Conservation (phyloP, 1,284 basidiomycete genomes). For the Vanrija sp. region DNA sequence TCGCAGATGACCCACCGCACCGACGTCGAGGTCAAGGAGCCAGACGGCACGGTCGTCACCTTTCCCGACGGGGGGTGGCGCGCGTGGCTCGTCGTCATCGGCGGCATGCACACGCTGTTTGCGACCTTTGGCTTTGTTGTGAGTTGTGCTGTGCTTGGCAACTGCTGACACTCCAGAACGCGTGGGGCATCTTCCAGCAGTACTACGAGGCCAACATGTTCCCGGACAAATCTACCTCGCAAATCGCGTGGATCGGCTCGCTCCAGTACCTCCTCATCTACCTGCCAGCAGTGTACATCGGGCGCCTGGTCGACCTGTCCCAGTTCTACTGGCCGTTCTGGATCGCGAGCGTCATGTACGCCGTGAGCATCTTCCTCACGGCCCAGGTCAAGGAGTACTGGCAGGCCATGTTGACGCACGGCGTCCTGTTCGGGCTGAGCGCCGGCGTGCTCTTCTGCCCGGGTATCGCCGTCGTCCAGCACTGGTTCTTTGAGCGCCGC, state of each 20-base stretch:
- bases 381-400: constrained; percentile 57
- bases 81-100: constrained; percentile 22
- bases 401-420: constrained; percentile 42
- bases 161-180: constrained; percentile 15
- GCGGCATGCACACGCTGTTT: constrained; percentile 18
- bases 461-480: constrained; percentile 52
- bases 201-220: constrained; percentile 17
- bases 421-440: constrained; percentile 11
- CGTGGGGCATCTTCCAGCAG: constrained; percentile 24
- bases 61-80: constrained; percentile 22
- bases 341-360: constrained; percentile 50
- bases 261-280: constrained; percentile 57
- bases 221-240: constrained; percentile 7
- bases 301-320: constrained; percentile 58
- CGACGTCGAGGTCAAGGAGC: constrained; percentile 35
- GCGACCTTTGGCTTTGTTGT: constrained; percentile 22
- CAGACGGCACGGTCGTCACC: constrained; percentile 15
- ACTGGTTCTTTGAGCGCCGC: constrained; percentile 49
- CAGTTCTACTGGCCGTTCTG: constrained; percentile 53
- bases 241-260: constrained; percentile 63
- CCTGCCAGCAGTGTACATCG: constrained; percentile 49
- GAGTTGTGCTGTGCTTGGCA: constrained; percentile 2
- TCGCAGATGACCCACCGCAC: not conserved
- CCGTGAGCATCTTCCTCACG: constrained; percentile 55
- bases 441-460: constrained; percentile 54